Base-by-base conservation (phyloP, 2,329 filamentous ascomycete species). In the Neoarthrinium moseri region DNA sequence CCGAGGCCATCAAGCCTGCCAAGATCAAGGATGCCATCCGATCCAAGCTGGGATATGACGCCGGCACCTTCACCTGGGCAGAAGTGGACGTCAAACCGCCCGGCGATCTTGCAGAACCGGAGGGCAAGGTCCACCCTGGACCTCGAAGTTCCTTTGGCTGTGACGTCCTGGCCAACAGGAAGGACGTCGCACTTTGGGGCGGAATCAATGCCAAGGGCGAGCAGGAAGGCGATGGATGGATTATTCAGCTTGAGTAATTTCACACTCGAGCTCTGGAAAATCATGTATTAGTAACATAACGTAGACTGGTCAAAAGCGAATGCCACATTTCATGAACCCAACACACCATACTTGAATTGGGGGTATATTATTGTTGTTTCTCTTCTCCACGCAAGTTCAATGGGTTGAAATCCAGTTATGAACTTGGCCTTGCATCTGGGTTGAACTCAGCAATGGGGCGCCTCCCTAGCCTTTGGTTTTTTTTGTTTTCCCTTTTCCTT, bases 131-230 rank as follows among this genome's bases (percentile, higher is more conserved):
- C 2, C 67, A 69, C 49, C 69, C 60, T 15, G 69, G 63, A 5
- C 66, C 64, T 26, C 57, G 63, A 58, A 67, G 53, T 43, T 74
- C 51, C 60, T 76, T 59, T 47, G 66, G 48, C 37, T 75, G 61
- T 49, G 63, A 48, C 52, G 61, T 68, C 0, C 72, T 75, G 41
- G 61, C 72, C 4, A 71, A 72, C 50, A 74, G 70, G 4, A 71
- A 68, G 40, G 73, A 64, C 12, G 66, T 76, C 6, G 62, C 80
- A 3, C 53, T 78, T 11, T 81, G 77, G 77, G 78, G 77, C n/a
- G 77, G 78, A 0, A 49, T 70, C 4, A 71, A 72, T 52, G 65
- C 61, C 0, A 59, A 68, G 29, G 71, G 72, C 3, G 65, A 65
- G 36, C 57, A 50, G 13, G 64, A 69, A 39, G 63, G 60, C 2